Conservation (phyloP, 2,329 filamentous ascomycete species). For the Chaetomium globosum region DNA sequence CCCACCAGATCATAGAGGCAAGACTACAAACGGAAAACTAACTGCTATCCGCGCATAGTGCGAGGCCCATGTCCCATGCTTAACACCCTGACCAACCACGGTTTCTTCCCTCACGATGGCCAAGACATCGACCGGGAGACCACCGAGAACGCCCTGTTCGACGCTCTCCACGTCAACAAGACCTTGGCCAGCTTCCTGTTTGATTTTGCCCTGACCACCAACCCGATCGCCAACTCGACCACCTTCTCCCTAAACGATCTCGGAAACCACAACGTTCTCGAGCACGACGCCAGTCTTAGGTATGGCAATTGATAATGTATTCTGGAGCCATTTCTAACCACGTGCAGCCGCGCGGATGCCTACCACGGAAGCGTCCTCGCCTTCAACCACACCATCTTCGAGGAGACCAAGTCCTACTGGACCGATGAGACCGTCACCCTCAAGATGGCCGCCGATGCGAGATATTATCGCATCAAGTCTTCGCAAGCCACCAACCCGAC, state of each 20-base stretch:
- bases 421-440: conserved; percentile 46
- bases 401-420: conserved; percentile 51
- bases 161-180: conserved; percentile 49
- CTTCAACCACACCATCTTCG: conserved; percentile 58
- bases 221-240: conserved; percentile 50
- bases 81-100: conserved; percentile 56
- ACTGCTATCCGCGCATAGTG: conserved; percentile 33
- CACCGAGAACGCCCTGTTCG: conserved; percentile 45
- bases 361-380: conserved; percentile 53
- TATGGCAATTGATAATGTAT: neutral
- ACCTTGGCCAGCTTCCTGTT: conserved; percentile 48
- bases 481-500: conserved; percentile 52
- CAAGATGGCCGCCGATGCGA: conserved; percentile 50
- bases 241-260: conserved; percentile 49
- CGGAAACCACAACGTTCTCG: conserved; percentile 51
- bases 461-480: conserved; percentile 48
- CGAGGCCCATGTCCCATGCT: conserved; percentile 54
- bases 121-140: conserved; percentile 46
- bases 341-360: conserved; percentile 26
- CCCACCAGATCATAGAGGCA: neutral
- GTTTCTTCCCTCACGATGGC: conserved; percentile 52
- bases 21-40: neutral
- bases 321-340: neutral
- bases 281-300: conserved; percentile 44
- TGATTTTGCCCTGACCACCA: conserved; percentile 47